Base-by-base conservation (phyloP, 1,284 basidiomycete species). In the Chiua sp. region DNA sequence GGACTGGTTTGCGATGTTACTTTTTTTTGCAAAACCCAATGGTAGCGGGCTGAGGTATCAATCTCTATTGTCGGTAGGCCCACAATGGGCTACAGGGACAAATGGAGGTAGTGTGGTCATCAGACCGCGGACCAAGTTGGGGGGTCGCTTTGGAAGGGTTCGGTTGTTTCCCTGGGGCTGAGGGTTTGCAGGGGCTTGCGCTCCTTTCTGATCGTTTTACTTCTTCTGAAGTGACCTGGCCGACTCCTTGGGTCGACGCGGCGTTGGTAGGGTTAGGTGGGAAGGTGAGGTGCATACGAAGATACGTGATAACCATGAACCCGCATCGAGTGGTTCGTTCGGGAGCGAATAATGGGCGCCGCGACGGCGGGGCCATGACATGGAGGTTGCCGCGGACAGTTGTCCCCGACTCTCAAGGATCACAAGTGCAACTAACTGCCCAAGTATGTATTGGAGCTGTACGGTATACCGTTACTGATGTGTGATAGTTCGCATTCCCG, bases 111-210 rank as follows among this genome's bases (percentile, higher is more conserved):
- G 59, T 16, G 68, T 72, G 70, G 71, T 37, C 62, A 67, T 53
- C 55, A 50, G 11, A 65, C 65, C 58, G 53, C 63, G 63, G 71
- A 51, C 11, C n/a, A 61, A 56, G 55, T 65, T 51, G 20, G 52
- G 37, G n/a, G 42, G 20, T 22, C 56, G 47, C 60, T 56, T 48
- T 32, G 32, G 22, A 32, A 20, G n/a, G 6, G 42, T 44, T 22
- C 42, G n/a, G n/a, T 47, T 54, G 37, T 44, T 51, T 62, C 71
- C 70, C 42, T 70, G 71, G 68, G 66, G 59, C 68, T 71, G 71
- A 70, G 68, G 71, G 63, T 15, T 62, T 68, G 42, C 20, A 44
- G 10, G 4, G 57, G 59, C 61, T 60, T 49, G 59, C 37, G 20
- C n/a, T 16, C 7, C 55, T 32, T 57, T 18, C 32, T 47, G 30